Conservation (phyloP, 768 basidiomycete genomes). For the Rhodotorula taiwanensis region DNA sequence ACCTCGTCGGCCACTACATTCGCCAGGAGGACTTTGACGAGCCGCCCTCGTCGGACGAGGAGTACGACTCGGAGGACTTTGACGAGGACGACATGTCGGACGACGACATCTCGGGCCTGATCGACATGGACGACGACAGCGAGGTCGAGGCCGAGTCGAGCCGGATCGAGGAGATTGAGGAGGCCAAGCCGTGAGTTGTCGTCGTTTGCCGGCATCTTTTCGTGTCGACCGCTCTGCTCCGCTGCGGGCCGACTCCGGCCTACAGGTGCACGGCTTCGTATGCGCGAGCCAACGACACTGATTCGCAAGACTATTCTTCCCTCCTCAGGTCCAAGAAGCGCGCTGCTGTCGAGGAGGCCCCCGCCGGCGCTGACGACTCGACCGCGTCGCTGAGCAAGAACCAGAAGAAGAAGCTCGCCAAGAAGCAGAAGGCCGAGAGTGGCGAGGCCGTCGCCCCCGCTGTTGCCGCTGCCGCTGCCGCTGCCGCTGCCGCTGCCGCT, state of each 20-base stretch:
- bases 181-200: slow-evolving; percentile 26
- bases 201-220: slow-evolving; percentile 7
- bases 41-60: slow-evolving; percentile 32
- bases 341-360: slow-evolving; percentile 10
- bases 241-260: too few species aligned
- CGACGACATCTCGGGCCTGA: slow-evolving; percentile 15
- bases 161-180: slow-evolving; percentile 30
- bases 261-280: too few species aligned
- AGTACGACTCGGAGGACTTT: slow-evolving; percentile 42
- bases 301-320: too few species aligned
- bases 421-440: slow-evolving; percentile 36
- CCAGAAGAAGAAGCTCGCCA: slow-evolving; percentile 51
- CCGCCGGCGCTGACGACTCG: slow-evolving; percentile 25
- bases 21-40: slow-evolving; percentile 38
- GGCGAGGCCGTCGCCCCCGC: slow-evolving; percentile 35
- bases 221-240: background rate
- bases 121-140: slow-evolving; percentile 50
- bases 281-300: background rate
- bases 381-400: slow-evolving; percentile 37
- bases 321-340: slow-evolving; percentile 34
- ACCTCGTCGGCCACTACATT: slow-evolving; percentile 38
- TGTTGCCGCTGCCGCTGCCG: too few species aligned
- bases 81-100: slow-evolving; percentile 41
- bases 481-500: slow-evolving; percentile 21
- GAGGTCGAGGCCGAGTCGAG: slow-evolving; percentile 43